Evolutionary conservation across 1,284 basidiomycete species (phyloP).

Genomic region (Malassezia caprae): DNA sequence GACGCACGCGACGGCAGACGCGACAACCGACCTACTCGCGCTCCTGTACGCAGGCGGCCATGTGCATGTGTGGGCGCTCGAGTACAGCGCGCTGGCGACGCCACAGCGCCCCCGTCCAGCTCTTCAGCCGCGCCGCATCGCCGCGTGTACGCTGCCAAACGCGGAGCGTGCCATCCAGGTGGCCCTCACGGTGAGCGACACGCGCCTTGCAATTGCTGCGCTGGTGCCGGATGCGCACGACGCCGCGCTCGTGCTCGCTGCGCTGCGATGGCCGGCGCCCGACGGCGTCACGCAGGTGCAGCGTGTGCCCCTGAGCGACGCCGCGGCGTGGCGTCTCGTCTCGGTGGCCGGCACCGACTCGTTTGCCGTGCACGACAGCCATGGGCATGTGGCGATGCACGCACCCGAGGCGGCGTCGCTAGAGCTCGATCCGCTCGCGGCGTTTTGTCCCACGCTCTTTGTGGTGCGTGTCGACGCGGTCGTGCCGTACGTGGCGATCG

Average conservation of each 20-base stretch:
- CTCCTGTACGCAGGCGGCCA: slow-evolving; percentile 55
- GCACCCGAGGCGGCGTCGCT: neutral
- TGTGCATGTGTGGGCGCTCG: slow-evolving; percentile 58
- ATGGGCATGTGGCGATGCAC: slow-evolving; percentile 17
- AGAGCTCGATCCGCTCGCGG: neutral
- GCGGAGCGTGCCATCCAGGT: neutral
- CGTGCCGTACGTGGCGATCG: slow-evolving; percentile 50
- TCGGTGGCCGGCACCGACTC: neutral
- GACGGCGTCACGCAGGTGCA: neutral
- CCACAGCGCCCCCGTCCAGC: neutral
- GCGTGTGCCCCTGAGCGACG: neutral
- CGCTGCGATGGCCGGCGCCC: neutral
- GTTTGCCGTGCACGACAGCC: slow-evolving; percentile 18
- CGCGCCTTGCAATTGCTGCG: neutral
- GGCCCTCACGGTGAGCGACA: neutral
- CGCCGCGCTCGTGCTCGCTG: neutral
- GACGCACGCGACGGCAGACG: slow-evolving; percentile 51
- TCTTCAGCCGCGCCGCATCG: neutral
- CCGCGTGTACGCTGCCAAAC: neutral
- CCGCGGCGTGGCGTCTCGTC: neutral
- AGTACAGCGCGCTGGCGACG: slow-evolving; percentile 23
- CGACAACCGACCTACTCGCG: slow-evolving; percentile 55
- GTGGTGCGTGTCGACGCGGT: slow-evolving; percentile 18
- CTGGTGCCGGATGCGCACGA: neutral
- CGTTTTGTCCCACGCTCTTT: slow-evolving; percentile 17